Base-by-base conservation (phyloP, 192 early-diverging fungal species). In the Allomyces macrogynus region DNA sequence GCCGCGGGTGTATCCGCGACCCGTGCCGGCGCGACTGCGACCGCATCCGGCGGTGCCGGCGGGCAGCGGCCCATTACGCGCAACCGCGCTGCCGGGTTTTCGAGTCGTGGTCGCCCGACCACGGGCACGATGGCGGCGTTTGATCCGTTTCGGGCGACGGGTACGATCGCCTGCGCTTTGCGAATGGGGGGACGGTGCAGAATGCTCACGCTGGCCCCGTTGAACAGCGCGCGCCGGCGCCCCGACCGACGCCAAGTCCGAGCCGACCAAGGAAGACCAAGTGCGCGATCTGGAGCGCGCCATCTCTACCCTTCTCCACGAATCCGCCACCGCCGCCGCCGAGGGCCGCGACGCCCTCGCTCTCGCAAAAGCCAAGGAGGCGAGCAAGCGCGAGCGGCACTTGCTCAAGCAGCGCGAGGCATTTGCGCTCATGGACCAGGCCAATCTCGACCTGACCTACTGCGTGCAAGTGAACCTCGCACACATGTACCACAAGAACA, bases 311-410 rank as follows among this genome's bases (percentile, higher is more conserved):
- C 67, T 83, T 22, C 73, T 83, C 44, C 72, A 81, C 44, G 81
- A 81, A 49, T 77, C 73, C n/a, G 65, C 74, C 14, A 62, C 78
- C 23, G 67, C 72, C 18, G 71, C 73, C 4, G 42, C 72, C 24
- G 72, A 72, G n/a, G 76, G 75, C 27, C 78, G 77, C 63, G 67
- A 75, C 26, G 72, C 71, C 22, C 43, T 70, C 7, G 81, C 79
- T 0, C 71, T 83, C 10, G 81, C 81, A 61, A 83, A 81, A 70
- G 79, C 79, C 24, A 83, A 83, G 62, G 81, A 83, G 23, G 81
- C 81, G 7, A 77, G 72, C 23, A 80, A 81, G 61, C 72, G 75
- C 43, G 81, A 83, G 66, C 73, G 79, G 22, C 72, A 71, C 22
- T 65, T 81, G 7, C 70, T 76, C 0, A 77, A 78, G 61, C 79